A percentile compares a stretch with the other conserved stretches of the same genome.
Conservation (phyloP, 768 basidiomycete genomes). For the Tricholoma furcatifolium region DNA sequence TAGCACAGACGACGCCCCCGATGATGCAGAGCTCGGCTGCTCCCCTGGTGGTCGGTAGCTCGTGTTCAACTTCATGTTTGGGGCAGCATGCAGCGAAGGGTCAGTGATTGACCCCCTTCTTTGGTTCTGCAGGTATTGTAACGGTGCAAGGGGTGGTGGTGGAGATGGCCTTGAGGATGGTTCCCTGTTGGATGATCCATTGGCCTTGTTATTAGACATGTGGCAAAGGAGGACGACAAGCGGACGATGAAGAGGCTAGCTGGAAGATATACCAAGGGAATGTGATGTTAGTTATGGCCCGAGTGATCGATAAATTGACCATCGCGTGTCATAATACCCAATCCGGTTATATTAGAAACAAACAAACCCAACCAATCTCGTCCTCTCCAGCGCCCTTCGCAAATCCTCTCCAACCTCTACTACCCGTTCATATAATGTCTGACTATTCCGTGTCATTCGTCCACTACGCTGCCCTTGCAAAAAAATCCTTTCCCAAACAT, state of each 20-base stretch:
- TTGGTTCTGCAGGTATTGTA: constrained; percentile 78
- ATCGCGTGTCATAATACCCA: constrained; percentile 30
- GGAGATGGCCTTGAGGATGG: constrained; percentile 45
- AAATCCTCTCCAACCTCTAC: constrained; percentile 38
- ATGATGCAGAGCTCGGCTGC: constrained; percentile 22
- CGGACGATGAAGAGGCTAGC: neutral
- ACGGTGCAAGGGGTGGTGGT: constrained; percentile 65
- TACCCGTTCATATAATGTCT: constrained; percentile 38
- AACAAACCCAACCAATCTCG: constrained; percentile 27
- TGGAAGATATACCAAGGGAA: constrained; percentile 2
- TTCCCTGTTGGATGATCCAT: constrained; percentile 29
- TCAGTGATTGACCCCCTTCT: constrained; percentile 84
- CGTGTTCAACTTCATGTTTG: constrained; percentile 28
- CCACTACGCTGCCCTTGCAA: constrained; percentile 27
- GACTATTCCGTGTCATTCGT: constrained; percentile 60
- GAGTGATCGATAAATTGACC: constrained; percentile 27
- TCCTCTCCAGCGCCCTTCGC: constrained; percentile 30
- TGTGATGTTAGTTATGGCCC: neutral
- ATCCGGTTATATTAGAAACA: constrained; percentile 41
- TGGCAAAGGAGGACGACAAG: constrained; percentile 8
- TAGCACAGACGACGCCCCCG: constrained; percentile 24
- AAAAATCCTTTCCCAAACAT: constrained; percentile 39
- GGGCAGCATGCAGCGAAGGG: constrained; percentile 70
- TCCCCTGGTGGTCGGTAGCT: constrained; percentile 23
- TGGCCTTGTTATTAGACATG: constrained; percentile 9